A percentile compares a stretch with the other conserved stretches of the same genome.
Conservation (phyloP, 257 asterid genomes). For the Schizonepeta tenuifolia region DNA sequence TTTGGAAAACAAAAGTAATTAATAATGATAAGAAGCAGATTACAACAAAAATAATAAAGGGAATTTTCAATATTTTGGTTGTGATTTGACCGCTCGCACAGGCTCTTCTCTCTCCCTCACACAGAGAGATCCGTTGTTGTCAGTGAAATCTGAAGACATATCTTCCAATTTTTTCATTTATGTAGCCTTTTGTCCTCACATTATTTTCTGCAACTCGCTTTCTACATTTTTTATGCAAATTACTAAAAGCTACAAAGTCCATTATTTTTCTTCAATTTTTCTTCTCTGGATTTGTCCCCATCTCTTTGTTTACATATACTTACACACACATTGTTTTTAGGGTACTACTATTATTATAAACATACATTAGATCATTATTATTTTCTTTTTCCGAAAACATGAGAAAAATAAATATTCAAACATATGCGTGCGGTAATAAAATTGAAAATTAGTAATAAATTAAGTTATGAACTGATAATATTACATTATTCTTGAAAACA, state of each 20-base stretch:
- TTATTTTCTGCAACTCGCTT: conserved; percentile 39
- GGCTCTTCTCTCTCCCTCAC: conserved; percentile 47
- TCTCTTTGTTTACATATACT: background rate
- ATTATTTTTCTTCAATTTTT: conserved; percentile 3
- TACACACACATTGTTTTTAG: background rate
- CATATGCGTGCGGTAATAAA: too few species aligned
- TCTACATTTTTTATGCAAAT: conserved; percentile 23
- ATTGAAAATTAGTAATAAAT: too few species aligned
- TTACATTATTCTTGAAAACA: too few species aligned
- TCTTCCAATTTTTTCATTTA: conserved; percentile 50
- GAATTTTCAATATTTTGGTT: background rate
- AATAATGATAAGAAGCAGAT: background rate
- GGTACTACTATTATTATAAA: background rate
- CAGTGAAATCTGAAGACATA: conserved; percentile 55
- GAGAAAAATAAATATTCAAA: too few species aligned
- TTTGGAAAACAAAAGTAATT: background rate
- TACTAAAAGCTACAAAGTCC: background rate
- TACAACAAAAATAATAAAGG: conserved; percentile 29
- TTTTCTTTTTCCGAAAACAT: too few species aligned
- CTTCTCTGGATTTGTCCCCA: conserved; percentile 20
- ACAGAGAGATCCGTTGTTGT: conserved; percentile 67
- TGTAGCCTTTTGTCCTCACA: conserved; percentile 49
- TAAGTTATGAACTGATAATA: too few species aligned
- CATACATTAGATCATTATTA: background rate
- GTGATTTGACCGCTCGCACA: conserved; percentile 76